Evolutionary conservation across 75 land plant genomes (phyloP), one percentile per base, ranked within the genome.

Genomic region (Larix kaempferi): DNA sequence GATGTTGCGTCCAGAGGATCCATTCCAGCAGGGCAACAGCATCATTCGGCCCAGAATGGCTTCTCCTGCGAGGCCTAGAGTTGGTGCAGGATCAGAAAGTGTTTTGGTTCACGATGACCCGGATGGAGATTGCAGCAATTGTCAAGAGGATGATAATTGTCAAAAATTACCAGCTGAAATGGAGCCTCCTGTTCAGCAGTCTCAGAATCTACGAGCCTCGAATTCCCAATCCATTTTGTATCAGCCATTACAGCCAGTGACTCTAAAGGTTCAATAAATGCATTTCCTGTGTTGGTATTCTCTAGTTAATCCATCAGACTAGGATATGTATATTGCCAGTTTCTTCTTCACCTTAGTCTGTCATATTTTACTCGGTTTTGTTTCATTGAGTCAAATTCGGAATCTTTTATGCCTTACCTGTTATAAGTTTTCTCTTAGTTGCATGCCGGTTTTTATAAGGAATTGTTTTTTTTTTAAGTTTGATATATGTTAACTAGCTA

Each of bases 241-340:
- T 29, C 72, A 67, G 72, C 72, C 72, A 39, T 67, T 67, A 49
- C 72, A 67, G 72, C 72, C 72, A 19, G 72, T 67, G 49, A 67
- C 72, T 67, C 72, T 67, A 6, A 67, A 67, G 72, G 72, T 67
- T 37, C 22, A 67, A 67, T 33, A 67, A 15, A 37, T 17, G 11
- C n/a, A 39, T 67, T n/a, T 39, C 44, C 22, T n/a, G 0, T 67
- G n/a, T 21, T 8, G 19, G 39, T 21, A 25, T 64, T 64, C 33
- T 64, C 6, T 6, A n/a, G n/a, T n/a, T n/a, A n/a, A n/a, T n/a
- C n/a, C n/a, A n/a, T n/a, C n/a, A n/a, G n/a, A n/a, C n/a, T n/a
- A n/a, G n/a, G n/a, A n/a, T 14, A 13, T 63, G 26, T 27, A 25
- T 25, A 11, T 27, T 26, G 66, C 15, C 12, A 59, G 6, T 1